phyloP scores from a whole-genome alignment of 2,329 filamentous ascomycete genomes.

The Tolypocladium guangdongense region DNA sequence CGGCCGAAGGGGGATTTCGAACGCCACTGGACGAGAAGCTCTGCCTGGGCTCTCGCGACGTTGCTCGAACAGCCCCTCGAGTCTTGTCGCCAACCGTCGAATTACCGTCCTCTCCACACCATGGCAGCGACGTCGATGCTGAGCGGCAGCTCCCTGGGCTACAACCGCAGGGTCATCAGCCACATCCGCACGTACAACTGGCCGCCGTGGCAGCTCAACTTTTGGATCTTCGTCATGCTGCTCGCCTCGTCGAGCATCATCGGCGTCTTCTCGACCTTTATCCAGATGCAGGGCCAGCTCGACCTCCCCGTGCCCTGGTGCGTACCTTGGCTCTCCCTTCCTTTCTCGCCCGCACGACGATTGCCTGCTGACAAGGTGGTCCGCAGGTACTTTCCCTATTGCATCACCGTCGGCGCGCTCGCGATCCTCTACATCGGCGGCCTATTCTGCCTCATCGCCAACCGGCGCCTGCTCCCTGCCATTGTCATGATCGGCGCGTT shows the following conservation, averaged over 20 bases:
- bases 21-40: neutral
- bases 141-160: conserved; percentile 29
- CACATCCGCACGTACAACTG: conserved; percentile 53
- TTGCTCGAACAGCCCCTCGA: too few relatives aligned
- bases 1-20: neutral
- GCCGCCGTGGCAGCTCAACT: conserved; percentile 55
- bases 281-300: conserved; percentile 46
- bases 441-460: conserved; percentile 51
- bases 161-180: conserved; percentile 30
- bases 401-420: conserved; percentile 46
- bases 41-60: neutral
- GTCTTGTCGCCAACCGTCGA: too few relatives aligned
- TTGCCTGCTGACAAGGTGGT: neutral
- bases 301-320: conserved; percentile 49
- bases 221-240: conserved; percentile 58
- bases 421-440: conserved; percentile 55
- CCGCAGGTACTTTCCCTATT: conserved; percentile 56
- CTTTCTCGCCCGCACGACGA: neutral
- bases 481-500: conserved; percentile 55
- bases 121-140: conserved; percentile 4
- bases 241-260: conserved; percentile 46
- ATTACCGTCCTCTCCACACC: neutral
- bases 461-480: conserved; percentile 47
- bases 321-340: conserved; percentile 9
- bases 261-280: conserved; percentile 50